Evolutionary conservation across 257 asterid species (phyloP).

Genomic region (Solanum habrochaites): DNA sequence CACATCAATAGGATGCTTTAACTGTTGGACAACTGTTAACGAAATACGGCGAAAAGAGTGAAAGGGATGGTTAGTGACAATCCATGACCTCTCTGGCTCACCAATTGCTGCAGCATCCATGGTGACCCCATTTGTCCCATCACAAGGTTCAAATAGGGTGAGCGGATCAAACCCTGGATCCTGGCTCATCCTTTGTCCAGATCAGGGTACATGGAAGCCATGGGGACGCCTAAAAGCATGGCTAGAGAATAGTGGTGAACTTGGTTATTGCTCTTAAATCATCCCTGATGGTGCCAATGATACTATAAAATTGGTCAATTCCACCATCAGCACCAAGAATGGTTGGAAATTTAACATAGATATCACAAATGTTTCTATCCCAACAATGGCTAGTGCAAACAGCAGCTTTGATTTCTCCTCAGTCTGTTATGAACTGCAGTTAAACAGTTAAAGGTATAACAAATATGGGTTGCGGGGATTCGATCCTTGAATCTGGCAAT

Average conservation of each 20-base stretch:
- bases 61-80: constrained; percentile 90
- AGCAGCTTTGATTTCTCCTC: constrained; percentile 53
- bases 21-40: constrained; percentile 6
- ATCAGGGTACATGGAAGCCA: constrained; percentile 69
- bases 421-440: too few relatives aligned
- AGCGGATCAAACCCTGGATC: constrained; percentile 85
- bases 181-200: constrained; percentile 86
- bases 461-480: too few relatives aligned
- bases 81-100: constrained; percentile 90
- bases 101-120: constrained; percentile 92
- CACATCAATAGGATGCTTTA: constrained; percentile 49
- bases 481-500: too few relatives aligned
- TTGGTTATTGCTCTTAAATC: constrained; percentile 78
- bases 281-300: constrained; percentile 74
- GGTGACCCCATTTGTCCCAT: constrained; percentile 92
- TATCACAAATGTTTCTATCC: constrained; percentile 45
- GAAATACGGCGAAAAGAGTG: constrained; percentile 37
- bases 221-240: constrained; percentile 99
- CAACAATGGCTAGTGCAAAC: constrained; percentile 49
- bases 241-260: constrained; percentile 38
- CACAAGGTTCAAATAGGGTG: constrained; percentile 61
- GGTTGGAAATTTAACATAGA: constrained; percentile 77
- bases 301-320: constrained; percentile 47
- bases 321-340: constrained; percentile 30
- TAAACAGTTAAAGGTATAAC: too few relatives aligned